These are phyloP conservation scores for Tritrichomonas musculus DNA, from an alignment of 208 protist genomes.

Conservation along the genomic window DNA sequence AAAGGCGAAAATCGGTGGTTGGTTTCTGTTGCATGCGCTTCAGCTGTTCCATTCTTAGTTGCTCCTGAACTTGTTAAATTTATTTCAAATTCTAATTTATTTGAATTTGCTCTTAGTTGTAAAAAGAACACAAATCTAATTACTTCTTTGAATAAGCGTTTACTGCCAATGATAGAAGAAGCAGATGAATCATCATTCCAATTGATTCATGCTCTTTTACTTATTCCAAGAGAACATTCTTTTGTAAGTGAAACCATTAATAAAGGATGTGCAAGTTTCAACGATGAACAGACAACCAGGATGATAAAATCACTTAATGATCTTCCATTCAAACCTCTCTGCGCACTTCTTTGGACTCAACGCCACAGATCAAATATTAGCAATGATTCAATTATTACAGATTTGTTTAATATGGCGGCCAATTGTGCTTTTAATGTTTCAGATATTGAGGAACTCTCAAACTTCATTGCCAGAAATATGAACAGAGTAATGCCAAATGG, in stretches of 20 bases:
- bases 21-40: background rate
- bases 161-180: background rate
- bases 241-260: background rate
- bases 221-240: background rate
- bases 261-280: background rate
- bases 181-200: background rate
- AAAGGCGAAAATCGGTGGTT: background rate
- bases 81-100: background rate
- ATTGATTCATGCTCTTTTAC: background rate
- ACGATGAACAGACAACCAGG: background rate
- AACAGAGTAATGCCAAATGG: background rate
- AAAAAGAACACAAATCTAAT: background rate
- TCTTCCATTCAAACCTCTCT: background rate
- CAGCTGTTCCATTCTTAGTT: background rate
- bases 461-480: background rate
- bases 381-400: background rate
- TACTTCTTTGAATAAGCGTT: background rate
- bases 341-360: background rate
- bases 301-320: background rate
- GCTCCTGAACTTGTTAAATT: background rate
- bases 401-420: background rate
- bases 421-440: background rate
- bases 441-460: background rate
- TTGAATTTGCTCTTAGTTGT: background rate
- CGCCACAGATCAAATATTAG: background rate